A percentile compares a stretch with the other conserved stretches of the same genome.
Conservation (phyloP, 2,329 filamentous ascomycete species). For the Diaporthe helianthi region DNA sequence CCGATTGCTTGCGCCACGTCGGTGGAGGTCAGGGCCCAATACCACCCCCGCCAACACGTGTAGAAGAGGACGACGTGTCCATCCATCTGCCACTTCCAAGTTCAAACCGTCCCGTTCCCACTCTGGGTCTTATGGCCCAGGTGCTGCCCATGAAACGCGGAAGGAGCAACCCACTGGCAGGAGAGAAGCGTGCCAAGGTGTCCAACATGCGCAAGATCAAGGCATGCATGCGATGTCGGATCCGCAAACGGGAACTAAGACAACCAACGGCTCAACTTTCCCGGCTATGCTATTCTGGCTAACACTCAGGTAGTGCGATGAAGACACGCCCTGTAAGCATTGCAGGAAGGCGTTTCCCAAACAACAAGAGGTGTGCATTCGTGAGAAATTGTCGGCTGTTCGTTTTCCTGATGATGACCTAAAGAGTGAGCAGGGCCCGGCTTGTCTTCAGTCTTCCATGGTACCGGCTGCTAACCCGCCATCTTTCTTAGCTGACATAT, state of each 20-base stretch:
- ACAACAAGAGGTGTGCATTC: slow-evolving; percentile 25
- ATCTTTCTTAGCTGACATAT: slow-evolving; percentile 8
- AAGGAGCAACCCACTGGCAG: slow-evolving; percentile 5
- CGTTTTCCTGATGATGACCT: slow-evolving; percentile 6
- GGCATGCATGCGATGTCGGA: slow-evolving; percentile 30
- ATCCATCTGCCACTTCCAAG: neutral
- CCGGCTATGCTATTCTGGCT: neutral
- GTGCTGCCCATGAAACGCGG: slow-evolving; percentile 19
- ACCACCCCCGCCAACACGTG: slow-evolving; percentile 1
- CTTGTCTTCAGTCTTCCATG: neutral
- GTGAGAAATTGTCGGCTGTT: slow-evolving; percentile 10
- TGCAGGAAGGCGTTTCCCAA: slow-evolving; percentile 18
- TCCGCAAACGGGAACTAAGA: slow-evolving; percentile 29
- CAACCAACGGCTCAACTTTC: neutral
- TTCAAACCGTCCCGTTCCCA: neutral
- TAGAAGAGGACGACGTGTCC: slow-evolving; percentile 8
- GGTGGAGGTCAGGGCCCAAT: slow-evolving; percentile 3
- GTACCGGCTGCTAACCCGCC: neutral
- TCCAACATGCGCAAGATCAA: slow-evolving; percentile 26
- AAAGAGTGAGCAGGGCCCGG: slow-evolving; percentile 6
- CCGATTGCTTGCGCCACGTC: slow-evolving; percentile 4
- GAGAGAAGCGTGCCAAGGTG: slow-evolving; percentile 16
- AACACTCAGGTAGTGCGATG: slow-evolving; percentile 22
- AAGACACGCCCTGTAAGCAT: slow-evolving; percentile 13
- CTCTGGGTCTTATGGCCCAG: neutral